These are phyloP conservation scores for Bryoerythrophyllum caledonicum DNA, from an alignment of 225 moss, liverwort and hornwort genomes.

Conservation along the genomic window DNA sequence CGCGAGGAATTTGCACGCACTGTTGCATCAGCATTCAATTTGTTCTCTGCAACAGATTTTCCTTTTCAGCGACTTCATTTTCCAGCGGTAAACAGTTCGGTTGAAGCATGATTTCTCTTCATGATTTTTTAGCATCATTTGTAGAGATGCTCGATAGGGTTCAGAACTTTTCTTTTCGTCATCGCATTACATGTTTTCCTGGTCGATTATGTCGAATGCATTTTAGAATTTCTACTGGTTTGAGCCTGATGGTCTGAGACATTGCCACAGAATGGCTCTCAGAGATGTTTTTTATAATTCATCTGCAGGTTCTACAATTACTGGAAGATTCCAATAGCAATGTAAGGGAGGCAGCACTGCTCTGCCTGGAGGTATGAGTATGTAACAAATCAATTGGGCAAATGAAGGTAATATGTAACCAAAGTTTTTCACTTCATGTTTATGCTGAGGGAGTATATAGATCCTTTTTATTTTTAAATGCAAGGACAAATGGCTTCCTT, in stretches of 20 bases:
- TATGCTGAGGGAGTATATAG: background rate
- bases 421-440: background rate
- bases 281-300: background rate
- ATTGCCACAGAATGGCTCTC: background rate
- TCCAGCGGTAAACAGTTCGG: constrained; percentile 36
- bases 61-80: constrained; percentile 61
- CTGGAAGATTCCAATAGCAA: constrained; percentile 72
- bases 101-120: background rate
- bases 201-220: background rate
- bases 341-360: constrained; percentile 72
- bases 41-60: constrained; percentile 58
- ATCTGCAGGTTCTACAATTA: constrained; percentile 52
- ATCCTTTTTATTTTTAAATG: background rate
- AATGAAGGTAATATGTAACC: background rate
- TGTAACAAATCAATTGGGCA: background rate
- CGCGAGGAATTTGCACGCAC: constrained; percentile 81
- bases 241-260: background rate
- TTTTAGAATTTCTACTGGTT: background rate
- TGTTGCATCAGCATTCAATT: constrained; percentile 66
- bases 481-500: background rate
- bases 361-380: constrained; percentile 64
- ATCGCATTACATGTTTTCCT: background rate
- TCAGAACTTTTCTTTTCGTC: background rate
- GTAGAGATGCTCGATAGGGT: background rate
- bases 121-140: background rate